These are phyloP conservation scores for Solanum chmielewskii DNA, from an alignment of 257 asterid species.

Conservation along the genomic window DNA sequence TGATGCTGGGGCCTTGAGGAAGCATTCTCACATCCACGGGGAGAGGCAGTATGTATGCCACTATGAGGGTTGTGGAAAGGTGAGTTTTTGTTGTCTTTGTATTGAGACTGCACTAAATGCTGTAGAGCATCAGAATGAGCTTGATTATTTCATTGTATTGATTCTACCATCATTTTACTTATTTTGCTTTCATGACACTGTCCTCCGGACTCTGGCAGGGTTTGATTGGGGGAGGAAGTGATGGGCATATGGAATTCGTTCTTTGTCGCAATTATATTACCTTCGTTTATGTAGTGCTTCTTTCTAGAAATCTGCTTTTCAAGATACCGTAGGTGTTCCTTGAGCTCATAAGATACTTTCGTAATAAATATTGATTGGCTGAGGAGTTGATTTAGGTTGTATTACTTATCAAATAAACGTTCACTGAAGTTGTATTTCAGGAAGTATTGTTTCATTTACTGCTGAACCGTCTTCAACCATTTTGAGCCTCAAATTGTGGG, in stretches of 20 bases:
- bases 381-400: neutral
- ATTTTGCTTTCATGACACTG: neutral
- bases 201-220: neutral
- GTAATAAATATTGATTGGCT: neutral
- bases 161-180: neutral
- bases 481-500: neutral
- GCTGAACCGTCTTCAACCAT: neutral
- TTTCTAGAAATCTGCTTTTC: neutral
- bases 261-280: neutral
- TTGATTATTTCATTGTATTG: neutral
- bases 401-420: neutral
- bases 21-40: conserved; percentile 97
- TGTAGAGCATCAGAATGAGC: neutral
- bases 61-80: conserved; percentile 82
- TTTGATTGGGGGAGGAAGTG: neutral
- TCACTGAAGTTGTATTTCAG: neutral
- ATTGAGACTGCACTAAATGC: neutral
- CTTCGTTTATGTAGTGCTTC: neutral
- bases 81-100: neutral
- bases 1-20: conserved; percentile 95
- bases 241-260: neutral
- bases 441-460: neutral
- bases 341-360: neutral
- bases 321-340: neutral
- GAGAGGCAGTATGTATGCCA: conserved; percentile 94